A percentile compares a stretch with the other conserved stretches of the same genome.
Conservation (phyloP, 2,329 filamentous ascomycete species). For the Pseudogymnoascus sp. region DNA sequence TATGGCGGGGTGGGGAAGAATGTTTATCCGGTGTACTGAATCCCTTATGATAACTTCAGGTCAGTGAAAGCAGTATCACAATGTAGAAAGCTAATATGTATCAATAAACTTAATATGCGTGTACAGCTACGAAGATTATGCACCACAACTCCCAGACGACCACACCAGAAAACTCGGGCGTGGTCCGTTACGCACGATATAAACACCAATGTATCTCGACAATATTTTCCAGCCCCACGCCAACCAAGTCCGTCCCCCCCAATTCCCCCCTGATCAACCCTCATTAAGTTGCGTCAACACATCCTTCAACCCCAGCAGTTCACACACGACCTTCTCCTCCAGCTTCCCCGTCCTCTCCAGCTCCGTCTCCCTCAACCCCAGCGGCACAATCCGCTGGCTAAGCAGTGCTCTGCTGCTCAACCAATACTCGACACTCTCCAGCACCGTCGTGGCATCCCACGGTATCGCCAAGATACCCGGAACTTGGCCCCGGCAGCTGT, state of each 20-base stretch:
- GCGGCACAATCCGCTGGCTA: slow-evolving; percentile 63
- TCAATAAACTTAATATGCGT: slow-evolving; percentile 6
- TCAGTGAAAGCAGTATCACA: no score
- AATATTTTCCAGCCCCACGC: slow-evolving; percentile 8
- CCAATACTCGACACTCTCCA: slow-evolving; percentile 80
- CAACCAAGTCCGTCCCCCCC: neutral
- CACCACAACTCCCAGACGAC: slow-evolving; percentile 1
- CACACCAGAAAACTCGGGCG: neutral
- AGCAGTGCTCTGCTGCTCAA: slow-evolving; percentile 62
- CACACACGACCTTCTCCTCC: slow-evolving; percentile 66
- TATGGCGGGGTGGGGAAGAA: neutral
- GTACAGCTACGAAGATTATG: slow-evolving; percentile 1
- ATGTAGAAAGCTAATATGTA: no score
- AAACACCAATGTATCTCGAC: slow-evolving; percentile 2
- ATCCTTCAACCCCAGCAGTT: slow-evolving; percentile 42
- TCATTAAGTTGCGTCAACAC: slow-evolving; percentile 18
- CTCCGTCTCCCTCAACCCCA: slow-evolving; percentile 64
- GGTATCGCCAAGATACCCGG: slow-evolving; percentile 66
- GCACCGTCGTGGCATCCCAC: slow-evolving; percentile 65
- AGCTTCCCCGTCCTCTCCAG: slow-evolving; percentile 48
- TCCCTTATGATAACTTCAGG: no score
- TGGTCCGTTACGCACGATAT: slow-evolving; percentile 4
- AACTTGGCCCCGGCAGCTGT: slow-evolving; percentile 49
- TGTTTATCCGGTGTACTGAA: neutral
- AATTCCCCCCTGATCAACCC: neutral